These are phyloP conservation scores for Brassica rapa DNA, from an alignment of 345 rosid species.

Conservation along the genomic window DNA sequence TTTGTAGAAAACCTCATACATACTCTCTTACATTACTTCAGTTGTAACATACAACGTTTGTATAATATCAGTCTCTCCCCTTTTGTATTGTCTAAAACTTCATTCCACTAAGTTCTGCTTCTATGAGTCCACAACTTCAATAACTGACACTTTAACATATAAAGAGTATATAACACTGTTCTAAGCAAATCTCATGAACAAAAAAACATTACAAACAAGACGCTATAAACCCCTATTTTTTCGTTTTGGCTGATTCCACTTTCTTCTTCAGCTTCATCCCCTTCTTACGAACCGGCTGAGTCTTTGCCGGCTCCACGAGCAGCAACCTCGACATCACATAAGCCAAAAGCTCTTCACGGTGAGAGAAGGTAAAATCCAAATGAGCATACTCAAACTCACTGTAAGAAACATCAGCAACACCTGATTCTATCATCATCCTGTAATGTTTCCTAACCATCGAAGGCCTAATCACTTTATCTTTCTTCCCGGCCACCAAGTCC, in stretches of 20 bases:
- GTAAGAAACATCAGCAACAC: constrained; percentile 66
- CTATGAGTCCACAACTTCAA: too few species aligned
- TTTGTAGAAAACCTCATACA: constrained; percentile 8
- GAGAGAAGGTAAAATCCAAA: constrained; percentile 90
- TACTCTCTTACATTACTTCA: constrained; percentile 1
- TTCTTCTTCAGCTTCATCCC: constrained; percentile 48
- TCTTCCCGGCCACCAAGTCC: constrained; percentile 79
- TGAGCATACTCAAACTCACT: constrained; percentile 82
- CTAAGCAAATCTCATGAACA: not conserved
- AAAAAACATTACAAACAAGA: constrained; percentile 18
- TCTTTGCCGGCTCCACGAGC: constrained; percentile 51
- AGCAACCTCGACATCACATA: constrained; percentile 81
- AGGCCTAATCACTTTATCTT: constrained; percentile 72
- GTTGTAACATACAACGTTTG: constrained; percentile 21
- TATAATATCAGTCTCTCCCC: not conserved
- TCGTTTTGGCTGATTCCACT: constrained; percentile 20
- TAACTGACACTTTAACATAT: not conserved
- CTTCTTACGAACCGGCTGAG: constrained; percentile 32
- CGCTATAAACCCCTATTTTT: not conserved
- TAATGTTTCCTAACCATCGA: constrained; percentile 85
- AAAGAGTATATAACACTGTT: not conserved
- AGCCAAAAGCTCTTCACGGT: constrained; percentile 81
- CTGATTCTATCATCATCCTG: constrained; percentile 63
- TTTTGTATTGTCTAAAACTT: not conserved
- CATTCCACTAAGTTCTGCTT: not conserved